Evolutionary conservation across 495 filamentous ascomycete genomes (phyloP).

Genomic region (Staphylotrichum tortipilum): DNA sequence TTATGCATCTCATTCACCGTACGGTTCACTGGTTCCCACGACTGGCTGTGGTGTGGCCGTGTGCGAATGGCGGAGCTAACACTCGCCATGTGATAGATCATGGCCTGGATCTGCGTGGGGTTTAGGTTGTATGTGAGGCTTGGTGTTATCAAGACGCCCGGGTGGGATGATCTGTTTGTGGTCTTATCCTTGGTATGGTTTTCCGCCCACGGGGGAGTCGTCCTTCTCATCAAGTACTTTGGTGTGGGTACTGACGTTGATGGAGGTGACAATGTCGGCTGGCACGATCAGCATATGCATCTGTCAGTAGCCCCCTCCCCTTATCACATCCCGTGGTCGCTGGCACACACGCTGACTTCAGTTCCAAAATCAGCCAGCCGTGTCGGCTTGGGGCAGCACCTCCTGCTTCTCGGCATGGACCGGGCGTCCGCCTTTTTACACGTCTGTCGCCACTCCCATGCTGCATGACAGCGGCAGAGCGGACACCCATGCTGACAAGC

Average conservation of each 20-base stretch:
- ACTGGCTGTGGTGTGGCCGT: too few species aligned
- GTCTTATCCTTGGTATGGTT: conserved; percentile 21
- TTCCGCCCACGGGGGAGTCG: too few species aligned
- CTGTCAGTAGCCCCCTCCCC: background rate
- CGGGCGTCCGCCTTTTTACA: conserved; percentile 9
- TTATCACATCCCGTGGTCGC: background rate
- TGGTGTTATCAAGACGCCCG: conserved; percentile 14
- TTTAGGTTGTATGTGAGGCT: conserved; percentile 24
- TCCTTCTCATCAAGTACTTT: background rate
- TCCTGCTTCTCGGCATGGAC: conserved; percentile 13
- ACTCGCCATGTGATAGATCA: background rate
- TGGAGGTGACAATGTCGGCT: conserved; percentile 1
- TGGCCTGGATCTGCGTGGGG: conserved; percentile 22
- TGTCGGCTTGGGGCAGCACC: conserved; percentile 24
- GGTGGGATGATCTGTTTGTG: conserved; percentile 31
- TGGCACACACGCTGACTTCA: too few species aligned
- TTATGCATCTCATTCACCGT: conserved; percentile 21
- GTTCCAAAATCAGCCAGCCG: too few species aligned
- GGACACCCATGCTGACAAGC: background rate
- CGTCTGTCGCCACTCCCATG: background rate
- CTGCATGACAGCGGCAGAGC: background rate
- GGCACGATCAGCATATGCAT: conserved; percentile 15
- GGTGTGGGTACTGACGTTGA: background rate
- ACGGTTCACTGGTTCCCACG: conserved; percentile 1
- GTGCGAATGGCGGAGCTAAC: too few species aligned